phyloP scores from a whole-genome alignment of 177 flowering plant species.

The Vitis hybrid region DNA sequence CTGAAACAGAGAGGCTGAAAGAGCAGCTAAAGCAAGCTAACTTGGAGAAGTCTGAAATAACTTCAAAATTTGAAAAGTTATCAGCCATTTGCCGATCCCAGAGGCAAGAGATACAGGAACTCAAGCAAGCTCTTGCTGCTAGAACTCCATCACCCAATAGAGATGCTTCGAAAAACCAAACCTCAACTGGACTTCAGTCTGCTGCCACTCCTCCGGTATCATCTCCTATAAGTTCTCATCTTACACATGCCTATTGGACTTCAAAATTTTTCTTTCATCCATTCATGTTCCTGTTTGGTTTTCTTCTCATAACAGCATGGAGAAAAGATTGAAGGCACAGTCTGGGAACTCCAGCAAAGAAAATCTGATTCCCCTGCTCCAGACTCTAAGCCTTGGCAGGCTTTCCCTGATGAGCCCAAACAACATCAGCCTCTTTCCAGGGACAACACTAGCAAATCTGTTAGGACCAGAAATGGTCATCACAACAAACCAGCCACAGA shows the following conservation, averaged over 20 bases:
- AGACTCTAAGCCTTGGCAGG: conserved; percentile 65
- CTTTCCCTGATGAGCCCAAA: conserved; percentile 49
- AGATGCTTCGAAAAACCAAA: conserved; percentile 41
- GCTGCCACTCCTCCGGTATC: conserved; percentile 38
- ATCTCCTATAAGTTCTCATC: background rate
- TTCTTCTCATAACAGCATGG: conserved; percentile 28
- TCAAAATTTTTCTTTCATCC: background rate
- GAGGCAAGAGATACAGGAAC: no score
- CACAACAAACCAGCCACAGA: conserved; percentile 41
- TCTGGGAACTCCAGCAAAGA: conserved; percentile 61
- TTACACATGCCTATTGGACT: background rate
- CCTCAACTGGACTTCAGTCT: conserved; percentile 31
- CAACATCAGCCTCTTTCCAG: conserved; percentile 22
- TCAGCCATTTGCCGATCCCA: conserved; percentile 89
- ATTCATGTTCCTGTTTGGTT: background rate
- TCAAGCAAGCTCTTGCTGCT: conserved; percentile 57
- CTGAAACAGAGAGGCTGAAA: conserved; percentile 72
- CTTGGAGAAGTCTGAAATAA: conserved; percentile 76
- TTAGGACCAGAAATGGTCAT: conserved; percentile 63
- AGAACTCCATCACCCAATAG: conserved; percentile 59
- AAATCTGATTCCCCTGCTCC: conserved; percentile 35
- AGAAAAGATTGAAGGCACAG: conserved; percentile 55
- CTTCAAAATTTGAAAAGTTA: conserved; percentile 86
- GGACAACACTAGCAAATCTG: conserved; percentile 44
- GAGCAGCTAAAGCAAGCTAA: conserved; percentile 65